Evolutionary conservation across 2,329 filamentous ascomycete species (phyloP).

Genomic region (Zymoseptoria crescenta): DNA sequence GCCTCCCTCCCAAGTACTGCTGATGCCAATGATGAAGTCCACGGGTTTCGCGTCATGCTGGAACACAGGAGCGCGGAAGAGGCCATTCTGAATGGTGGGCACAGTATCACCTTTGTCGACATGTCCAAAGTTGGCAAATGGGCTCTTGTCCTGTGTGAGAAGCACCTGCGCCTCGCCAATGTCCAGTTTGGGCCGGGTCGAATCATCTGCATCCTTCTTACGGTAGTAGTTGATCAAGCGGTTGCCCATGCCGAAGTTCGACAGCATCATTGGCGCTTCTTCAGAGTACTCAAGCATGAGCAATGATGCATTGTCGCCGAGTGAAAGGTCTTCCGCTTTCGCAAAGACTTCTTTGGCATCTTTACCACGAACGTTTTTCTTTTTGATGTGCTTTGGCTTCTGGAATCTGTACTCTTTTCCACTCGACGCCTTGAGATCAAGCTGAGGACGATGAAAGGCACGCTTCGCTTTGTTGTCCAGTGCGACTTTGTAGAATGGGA

Average conservation of each 20-base stretch:
- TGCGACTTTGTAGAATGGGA: conserved; percentile 91
- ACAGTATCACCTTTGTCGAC: conserved; percentile 87
- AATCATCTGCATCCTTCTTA: conserved; percentile 70
- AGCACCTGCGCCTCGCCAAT: conserved; percentile 84
- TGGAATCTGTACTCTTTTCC: conserved; percentile 65
- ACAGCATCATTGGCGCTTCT: conserved; percentile 82
- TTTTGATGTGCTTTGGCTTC: conserved; percentile 64
- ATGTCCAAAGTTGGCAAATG: conserved; percentile 89
- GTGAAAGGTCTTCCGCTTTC: conserved; percentile 69
- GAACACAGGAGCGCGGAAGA: conserved; percentile 93
- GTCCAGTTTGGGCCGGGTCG: conserved; percentile 66
- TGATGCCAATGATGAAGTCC: conserved; percentile 83
- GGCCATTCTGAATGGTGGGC: conserved; percentile 84
- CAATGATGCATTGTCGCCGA: conserved; percentile 77
- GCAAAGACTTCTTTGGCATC: conserved; percentile 70
- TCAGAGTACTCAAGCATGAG: conserved; percentile 94
- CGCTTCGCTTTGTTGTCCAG: conserved; percentile 63
- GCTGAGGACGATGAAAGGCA: conserved; percentile 75
- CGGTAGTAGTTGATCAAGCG: conserved; percentile 96
- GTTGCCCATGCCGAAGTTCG: conserved; percentile 96
- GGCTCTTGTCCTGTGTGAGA: conserved; percentile 87
- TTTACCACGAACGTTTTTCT: conserved; percentile 74
- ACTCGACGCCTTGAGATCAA: conserved; percentile 54
- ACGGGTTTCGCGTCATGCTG: conserved; percentile 68
- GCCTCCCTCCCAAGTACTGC: conserved; percentile 68